Evolutionary conservation across 495 filamentous ascomycete genomes (phyloP).

Genomic region (Daldinia concentrica): DNA sequence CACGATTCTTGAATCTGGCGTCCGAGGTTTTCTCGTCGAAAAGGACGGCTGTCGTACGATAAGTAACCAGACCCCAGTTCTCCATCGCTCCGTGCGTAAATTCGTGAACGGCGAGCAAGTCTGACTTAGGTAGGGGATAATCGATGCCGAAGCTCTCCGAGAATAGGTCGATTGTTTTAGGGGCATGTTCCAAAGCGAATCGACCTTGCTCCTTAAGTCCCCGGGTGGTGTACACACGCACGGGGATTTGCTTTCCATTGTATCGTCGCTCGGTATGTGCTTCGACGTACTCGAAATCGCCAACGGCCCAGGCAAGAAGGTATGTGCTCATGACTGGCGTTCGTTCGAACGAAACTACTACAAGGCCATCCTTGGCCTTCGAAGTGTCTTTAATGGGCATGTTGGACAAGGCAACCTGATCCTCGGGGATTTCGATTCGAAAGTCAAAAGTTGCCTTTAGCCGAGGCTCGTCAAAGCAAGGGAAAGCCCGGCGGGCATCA

Average conservation of each 20-base stretch:
- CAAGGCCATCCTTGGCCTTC: slow-evolving; percentile 68
- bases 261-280: slow-evolving; percentile 87
- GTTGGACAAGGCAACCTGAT: slow-evolving; percentile 89
- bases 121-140: slow-evolving; percentile 94
- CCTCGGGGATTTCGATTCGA: slow-evolving; percentile 86
- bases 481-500: slow-evolving; percentile 92
- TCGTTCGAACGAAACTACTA: slow-evolving; percentile 83
- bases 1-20: slow-evolving; percentile 83
- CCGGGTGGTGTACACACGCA: slow-evolving; percentile 92
- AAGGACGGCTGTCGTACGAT: slow-evolving; percentile 90
- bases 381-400: slow-evolving; percentile 82
- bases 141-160: slow-evolving; percentile 94
- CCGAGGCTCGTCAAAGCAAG: slow-evolving; percentile 98
- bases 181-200: slow-evolving; percentile 86
- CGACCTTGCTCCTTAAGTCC: slow-evolving; percentile 88
- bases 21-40: slow-evolving; percentile 93
- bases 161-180: slow-evolving; percentile 92
- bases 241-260: slow-evolving; percentile 87
- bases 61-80: slow-evolving; percentile 97
- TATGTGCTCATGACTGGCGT: slow-evolving; percentile 98
- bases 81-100: slow-evolving; percentile 74
- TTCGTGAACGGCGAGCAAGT: slow-evolving; percentile 95
- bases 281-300: slow-evolving; percentile 96
- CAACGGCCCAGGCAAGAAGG: slow-evolving; percentile 93
- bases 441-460: slow-evolving; percentile 96